phyloP scores from a whole-genome alignment of 768 basidiomycete species.

The Fibroporia radiculosa region DNA sequence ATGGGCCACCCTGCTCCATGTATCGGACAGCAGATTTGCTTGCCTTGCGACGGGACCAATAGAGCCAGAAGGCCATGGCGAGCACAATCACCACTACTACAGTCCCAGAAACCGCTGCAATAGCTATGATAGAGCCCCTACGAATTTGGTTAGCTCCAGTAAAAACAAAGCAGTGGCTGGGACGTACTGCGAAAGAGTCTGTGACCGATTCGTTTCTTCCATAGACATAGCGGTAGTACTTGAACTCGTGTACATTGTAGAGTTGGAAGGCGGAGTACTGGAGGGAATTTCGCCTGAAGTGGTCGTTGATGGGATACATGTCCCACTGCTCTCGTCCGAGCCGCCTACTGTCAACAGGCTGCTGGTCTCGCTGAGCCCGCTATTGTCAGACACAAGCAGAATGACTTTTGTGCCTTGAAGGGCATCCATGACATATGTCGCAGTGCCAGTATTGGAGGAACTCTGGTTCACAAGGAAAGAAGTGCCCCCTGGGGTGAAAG shows the following conservation, averaged over 20 bases:
- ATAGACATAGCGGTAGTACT: constrained; percentile 11
- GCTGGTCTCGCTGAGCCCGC: constrained; percentile 33
- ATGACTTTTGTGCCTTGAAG: constrained; percentile 30
- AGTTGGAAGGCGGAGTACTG: constrained; percentile 24
- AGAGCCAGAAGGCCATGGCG: constrained; percentile 35
- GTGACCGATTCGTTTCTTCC: not conserved
- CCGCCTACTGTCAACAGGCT: constrained; percentile 33
- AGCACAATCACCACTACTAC: constrained; percentile 32
- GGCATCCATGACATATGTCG: constrained; percentile 37
- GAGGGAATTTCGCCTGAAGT: not conserved
- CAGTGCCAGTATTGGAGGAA: constrained; percentile 20
- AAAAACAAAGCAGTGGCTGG: not conserved
- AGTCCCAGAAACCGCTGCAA: constrained; percentile 30
- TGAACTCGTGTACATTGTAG: constrained; percentile 6
- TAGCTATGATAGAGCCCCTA: constrained; percentile 40
- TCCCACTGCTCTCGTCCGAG: constrained; percentile 15
- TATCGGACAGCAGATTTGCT: not conserved
- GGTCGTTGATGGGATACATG: constrained; percentile 16
- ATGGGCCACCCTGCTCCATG: not conserved
- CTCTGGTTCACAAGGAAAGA: constrained; percentile 20
- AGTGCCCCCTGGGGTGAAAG: constrained; percentile 23
- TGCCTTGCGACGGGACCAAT: constrained; percentile 27
- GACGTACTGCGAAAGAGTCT: not conserved
- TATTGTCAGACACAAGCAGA: constrained; percentile 36
- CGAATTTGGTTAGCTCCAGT: not conserved